These are phyloP conservation scores for Peterozyma toletana DNA, from an alignment of 805 yeast species.

Conservation along the genomic window DNA sequence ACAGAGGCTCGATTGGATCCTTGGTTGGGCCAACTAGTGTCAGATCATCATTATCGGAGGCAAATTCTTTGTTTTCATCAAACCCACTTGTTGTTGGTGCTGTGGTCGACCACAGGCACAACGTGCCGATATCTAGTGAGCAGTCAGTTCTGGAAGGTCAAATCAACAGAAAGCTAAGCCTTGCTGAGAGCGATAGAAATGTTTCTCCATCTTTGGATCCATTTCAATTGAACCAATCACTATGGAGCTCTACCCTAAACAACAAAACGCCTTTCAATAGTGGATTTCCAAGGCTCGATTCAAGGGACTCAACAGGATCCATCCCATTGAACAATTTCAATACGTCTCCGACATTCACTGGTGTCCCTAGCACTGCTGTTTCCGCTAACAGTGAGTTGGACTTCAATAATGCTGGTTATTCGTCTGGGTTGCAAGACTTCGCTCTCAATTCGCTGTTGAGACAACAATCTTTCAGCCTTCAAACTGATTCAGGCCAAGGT, in stretches of 20 bases:
- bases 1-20: no score
- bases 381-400: no score
- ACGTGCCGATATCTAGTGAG: slow-evolving; percentile 6
- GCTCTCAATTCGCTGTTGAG: no score
- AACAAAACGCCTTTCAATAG: no score
- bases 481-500: no score
- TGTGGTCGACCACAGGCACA: neutral
- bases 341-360: slow-evolving; percentile 2
- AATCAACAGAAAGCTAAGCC: neutral
- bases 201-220: slow-evolving; percentile 7
- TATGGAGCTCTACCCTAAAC: slow-evolving; percentile 3
- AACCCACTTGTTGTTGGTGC: neutral
- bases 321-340: neutral
- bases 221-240: slow-evolving; percentile 7
- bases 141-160: slow-evolving; percentile 4
- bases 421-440: no score
- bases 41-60: slow-evolving; percentile 4
- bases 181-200: slow-evolving; percentile 5
- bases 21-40: slow-evolving; percentile 1
- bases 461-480: no score
- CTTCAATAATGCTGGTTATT: no score
- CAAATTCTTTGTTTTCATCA: slow-evolving; percentile 3
- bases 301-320: no score
- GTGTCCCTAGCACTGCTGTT: no score
- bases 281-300: no score